Percentiles rank a stretch among this genome's conserved stretches.
phyloP scores from a whole-genome alignment of 257 asterid genomes.

The Marsdenia floribunda region DNA sequence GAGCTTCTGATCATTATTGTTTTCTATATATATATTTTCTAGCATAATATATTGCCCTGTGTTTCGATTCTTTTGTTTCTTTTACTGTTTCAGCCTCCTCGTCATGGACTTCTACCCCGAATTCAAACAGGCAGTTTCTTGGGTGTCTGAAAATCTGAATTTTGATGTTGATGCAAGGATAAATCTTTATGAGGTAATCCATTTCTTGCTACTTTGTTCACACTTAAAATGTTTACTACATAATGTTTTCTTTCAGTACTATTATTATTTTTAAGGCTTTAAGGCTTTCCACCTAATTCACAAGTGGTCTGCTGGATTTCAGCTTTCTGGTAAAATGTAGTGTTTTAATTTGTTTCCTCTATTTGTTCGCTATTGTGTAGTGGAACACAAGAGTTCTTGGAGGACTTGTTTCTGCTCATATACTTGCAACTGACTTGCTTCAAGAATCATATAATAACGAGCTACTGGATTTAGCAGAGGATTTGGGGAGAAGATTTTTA shows the following conservation, averaged over 20 bases:
- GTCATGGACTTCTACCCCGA: slow-evolving; percentile 76
- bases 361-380: slow-evolving; percentile 59
- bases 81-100: slow-evolving; percentile 54
- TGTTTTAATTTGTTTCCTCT: slow-evolving; percentile 34
- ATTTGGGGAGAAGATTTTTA: slow-evolving; percentile 74
- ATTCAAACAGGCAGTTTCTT: slow-evolving; percentile 66
- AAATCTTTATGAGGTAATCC: slow-evolving; percentile 85
- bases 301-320: slow-evolving; percentile 4
- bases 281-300: neutral
- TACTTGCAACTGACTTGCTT: slow-evolving; percentile 94
- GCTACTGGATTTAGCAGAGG: slow-evolving; percentile 86
- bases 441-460: slow-evolving; percentile 63
- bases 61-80: neutral
- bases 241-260: slow-evolving; percentile 1
- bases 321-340: slow-evolving; percentile 23
- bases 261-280: too few species aligned
- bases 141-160: slow-evolving; percentile 80
- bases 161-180: slow-evolving; percentile 89
- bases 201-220: neutral
- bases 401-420: slow-evolving; percentile 99
- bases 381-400: slow-evolving; percentile 99
- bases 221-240: neutral
- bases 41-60: slow-evolving; percentile 5
- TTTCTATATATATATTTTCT: neutral
- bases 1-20: neutral